phyloP scores from a whole-genome alignment of 2,329 filamentous ascomycete species.

The Paecilomyces variotii region DNA sequence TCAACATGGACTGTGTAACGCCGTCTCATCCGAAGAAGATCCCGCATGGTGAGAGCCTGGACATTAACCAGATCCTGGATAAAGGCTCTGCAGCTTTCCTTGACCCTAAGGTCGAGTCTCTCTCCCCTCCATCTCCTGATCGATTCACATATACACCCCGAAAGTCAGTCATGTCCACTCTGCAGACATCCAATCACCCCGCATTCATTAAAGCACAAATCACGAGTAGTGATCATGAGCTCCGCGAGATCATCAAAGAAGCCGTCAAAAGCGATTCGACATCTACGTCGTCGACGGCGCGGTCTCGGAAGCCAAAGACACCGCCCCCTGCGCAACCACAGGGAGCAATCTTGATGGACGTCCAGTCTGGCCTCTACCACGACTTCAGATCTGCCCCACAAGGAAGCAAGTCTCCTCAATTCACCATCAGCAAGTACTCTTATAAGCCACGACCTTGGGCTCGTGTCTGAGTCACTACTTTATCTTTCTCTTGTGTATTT shows the following conservation, averaged over 20 bases:
- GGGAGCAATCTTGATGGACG: slow-evolving; percentile 37
- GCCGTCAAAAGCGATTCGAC: slow-evolving; percentile 33
- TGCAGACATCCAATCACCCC: slow-evolving; percentile 49
- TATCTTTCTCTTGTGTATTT: slow-evolving; percentile 2
- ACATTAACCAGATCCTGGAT: slow-evolving; percentile 68
- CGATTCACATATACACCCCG: slow-evolving; percentile 62
- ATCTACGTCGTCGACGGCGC: slow-evolving; percentile 11
- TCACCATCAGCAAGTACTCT: slow-evolving; percentile 22
- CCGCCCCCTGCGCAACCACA: slow-evolving; percentile 31
- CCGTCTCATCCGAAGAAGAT: slow-evolving; percentile 76
- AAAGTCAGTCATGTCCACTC: slow-evolving; percentile 67
- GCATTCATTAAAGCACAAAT: slow-evolving; percentile 81
- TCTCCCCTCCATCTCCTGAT: slow-evolving; percentile 51
- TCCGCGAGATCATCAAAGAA: slow-evolving; percentile 63
- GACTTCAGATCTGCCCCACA: slow-evolving; percentile 19
- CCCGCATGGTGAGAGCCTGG: slow-evolving; percentile 74
- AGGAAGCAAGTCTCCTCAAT: slow-evolving; percentile 23
- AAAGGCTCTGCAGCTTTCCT: slow-evolving; percentile 63
- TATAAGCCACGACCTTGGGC: slow-evolving; percentile 26
- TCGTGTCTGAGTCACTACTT: slow-evolving; percentile 14
- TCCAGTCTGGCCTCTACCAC: slow-evolving; percentile 28
- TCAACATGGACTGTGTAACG: slow-evolving; percentile 95
- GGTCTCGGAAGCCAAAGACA: slow-evolving; percentile 9
- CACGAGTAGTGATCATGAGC: slow-evolving; percentile 61
- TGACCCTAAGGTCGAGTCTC: slow-evolving; percentile 55